These are phyloP conservation scores for Fusarium domesticum DNA, from an alignment of 2,329 filamentous ascomycete species.

Conservation along the genomic window DNA sequence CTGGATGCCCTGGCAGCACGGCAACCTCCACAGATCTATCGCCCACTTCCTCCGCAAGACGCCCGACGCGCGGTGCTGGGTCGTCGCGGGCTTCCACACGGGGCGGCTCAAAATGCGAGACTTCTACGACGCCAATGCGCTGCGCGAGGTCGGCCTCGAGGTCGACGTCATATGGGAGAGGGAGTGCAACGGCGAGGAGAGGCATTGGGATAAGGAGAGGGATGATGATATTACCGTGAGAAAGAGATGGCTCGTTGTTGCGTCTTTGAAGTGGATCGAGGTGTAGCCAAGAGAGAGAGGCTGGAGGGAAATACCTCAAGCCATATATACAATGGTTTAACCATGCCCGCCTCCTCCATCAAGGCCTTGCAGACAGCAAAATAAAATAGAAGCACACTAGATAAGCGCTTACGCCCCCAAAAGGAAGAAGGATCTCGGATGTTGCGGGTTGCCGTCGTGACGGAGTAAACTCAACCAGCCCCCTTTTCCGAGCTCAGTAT, in stretches of 20 bases:
- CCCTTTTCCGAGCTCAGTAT: not conserved
- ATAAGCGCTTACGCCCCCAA: not conserved
- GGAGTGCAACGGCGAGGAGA: constrained; percentile 61
- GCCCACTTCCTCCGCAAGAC: constrained; percentile 55
- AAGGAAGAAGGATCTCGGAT: not conserved
- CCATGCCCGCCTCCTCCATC: not conserved
- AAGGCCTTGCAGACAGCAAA: not conserved
- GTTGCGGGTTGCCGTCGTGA: constrained; percentile 2
- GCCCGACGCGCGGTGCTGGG: constrained; percentile 52
- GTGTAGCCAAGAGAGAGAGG: no score
- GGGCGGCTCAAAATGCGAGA: constrained; percentile 61
- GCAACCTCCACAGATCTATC: constrained; percentile 61
- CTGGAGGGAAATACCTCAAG: no score
- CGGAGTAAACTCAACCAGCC: constrained; percentile 6
- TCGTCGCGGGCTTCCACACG: constrained; percentile 71
- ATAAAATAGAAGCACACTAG: not conserved
- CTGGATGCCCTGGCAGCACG: constrained; percentile 73
- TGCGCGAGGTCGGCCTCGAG: constrained; percentile 51
- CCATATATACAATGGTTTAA: not conserved
- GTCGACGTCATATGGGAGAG: constrained; percentile 67
- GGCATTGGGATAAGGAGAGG: constrained; percentile 59
- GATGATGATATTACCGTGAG: constrained; percentile 61
- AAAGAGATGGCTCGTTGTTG: constrained; percentile 70
- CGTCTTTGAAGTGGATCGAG: constrained; percentile 44
- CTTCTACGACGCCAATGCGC: constrained; percentile 55